Evolutionary conservation across 2,329 filamentous ascomycete species (phyloP).

Genomic region (Aspergillus quadrilineatus): DNA sequence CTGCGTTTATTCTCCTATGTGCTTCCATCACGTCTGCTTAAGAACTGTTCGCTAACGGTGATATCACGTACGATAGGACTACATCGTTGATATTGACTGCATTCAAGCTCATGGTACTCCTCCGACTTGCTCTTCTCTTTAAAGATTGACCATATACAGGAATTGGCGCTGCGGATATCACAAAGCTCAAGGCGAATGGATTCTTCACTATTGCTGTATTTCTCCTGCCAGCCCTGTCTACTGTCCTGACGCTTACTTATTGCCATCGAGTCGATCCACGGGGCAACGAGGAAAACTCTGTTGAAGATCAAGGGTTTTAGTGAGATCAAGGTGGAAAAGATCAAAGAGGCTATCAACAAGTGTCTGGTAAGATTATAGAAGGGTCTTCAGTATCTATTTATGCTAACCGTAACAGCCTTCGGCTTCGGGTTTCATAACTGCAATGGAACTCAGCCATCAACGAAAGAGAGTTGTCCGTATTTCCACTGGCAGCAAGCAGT

Average conservation of each 20-base stretch:
- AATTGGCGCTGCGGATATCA: slow-evolving; percentile 64
- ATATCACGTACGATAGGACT: slow-evolving; percentile 39
- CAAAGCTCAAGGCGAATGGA: slow-evolving; percentile 62
- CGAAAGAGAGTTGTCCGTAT: slow-evolving; percentile 64
- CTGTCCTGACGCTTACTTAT: background rate
- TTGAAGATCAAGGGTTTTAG: slow-evolving; percentile 69
- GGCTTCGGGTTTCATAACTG: slow-evolving; percentile 63
- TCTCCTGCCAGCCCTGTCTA: background rate
- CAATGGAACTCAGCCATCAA: slow-evolving; percentile 62
- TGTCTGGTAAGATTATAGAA: slow-evolving; percentile 48
- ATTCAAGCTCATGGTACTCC: slow-evolving; percentile 62
- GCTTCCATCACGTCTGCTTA: background rate
- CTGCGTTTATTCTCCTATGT: background rate
- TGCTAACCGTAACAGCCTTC: slow-evolving; percentile 49
- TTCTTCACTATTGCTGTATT: slow-evolving; percentile 63
- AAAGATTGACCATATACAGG: slow-evolving; percentile 33
- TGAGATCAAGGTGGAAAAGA: slow-evolving; percentile 68
- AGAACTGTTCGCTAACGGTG: background rate
- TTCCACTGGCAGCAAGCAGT: slow-evolving; percentile 68
- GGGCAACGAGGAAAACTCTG: slow-evolving; percentile 59
- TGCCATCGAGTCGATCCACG: slow-evolving; percentile 55
- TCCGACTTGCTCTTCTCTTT: background rate
- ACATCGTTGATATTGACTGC: slow-evolving; percentile 65
- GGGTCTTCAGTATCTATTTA: background rate
- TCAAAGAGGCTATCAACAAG: slow-evolving; percentile 66